Evolutionary conservation across 2,329 filamentous ascomycete species (phyloP).

Genomic region (Leptographium galeiforme): DNA sequence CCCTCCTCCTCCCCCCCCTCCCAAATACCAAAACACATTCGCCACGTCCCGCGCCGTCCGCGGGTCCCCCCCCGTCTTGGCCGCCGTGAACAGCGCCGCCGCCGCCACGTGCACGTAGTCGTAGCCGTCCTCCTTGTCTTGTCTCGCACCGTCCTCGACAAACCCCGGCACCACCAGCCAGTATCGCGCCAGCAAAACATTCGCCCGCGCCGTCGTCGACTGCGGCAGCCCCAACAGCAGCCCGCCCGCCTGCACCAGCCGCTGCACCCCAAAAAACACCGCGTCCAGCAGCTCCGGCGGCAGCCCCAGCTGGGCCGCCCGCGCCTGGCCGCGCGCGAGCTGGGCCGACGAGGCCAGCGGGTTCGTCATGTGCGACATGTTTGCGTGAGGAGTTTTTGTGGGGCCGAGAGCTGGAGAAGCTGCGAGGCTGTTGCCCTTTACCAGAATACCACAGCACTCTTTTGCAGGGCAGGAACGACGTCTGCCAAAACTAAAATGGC

Average conservation of each 20-base stretch:
- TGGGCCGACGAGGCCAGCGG: slow-evolving; percentile 61
- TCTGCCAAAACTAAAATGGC: too few relatives aligned
- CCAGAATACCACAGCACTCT: too few relatives aligned
- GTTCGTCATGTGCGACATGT: slow-evolving; percentile 53
- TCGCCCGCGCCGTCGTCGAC: slow-evolving; percentile 72
- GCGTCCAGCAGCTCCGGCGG: slow-evolving; percentile 58
- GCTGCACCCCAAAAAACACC: slow-evolving; percentile 57
- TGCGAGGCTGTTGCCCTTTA: too few relatives aligned
- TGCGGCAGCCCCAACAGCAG: slow-evolving; percentile 74
- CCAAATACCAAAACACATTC: slow-evolving; percentile 74
- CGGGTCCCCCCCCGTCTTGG: slow-evolving; percentile 69
- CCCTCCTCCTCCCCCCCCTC: not conserved
- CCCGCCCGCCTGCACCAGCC: slow-evolving; percentile 64
- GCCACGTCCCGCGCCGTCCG: slow-evolving; percentile 67
- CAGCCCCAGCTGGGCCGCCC: slow-evolving; percentile 41
- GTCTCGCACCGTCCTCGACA: not conserved
- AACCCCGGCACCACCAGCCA: slow-evolving; percentile 46
- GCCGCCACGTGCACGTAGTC: slow-evolving; percentile 49
- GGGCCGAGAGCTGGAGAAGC: too few relatives aligned
- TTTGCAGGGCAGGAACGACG: too few relatives aligned
- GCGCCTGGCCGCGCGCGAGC: slow-evolving; percentile 41
- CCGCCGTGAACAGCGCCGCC: slow-evolving; percentile 63
- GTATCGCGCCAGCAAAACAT: slow-evolving; percentile 69
- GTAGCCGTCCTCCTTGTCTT: not conserved
- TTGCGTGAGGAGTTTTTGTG: too few relatives aligned